Evolutionary conservation across 331 rosid species (phyloP).

Genomic region (Pyrus hybrid): DNA sequence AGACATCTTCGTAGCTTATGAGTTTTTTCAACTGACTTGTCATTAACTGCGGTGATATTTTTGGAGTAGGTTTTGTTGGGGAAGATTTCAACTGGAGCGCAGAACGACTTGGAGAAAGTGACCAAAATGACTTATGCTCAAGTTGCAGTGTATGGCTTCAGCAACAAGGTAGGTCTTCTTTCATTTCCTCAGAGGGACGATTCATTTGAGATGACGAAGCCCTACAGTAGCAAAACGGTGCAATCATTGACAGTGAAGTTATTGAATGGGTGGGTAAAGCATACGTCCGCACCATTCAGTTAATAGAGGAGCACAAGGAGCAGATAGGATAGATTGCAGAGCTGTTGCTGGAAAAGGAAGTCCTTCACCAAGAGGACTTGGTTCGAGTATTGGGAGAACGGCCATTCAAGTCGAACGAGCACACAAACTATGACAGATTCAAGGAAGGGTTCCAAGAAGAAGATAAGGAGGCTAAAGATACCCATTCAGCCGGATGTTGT

Average conservation of each 20-base stretch:
- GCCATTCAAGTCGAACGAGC: constrained; percentile 12
- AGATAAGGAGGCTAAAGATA: constrained; percentile 2
- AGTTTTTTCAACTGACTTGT: background rate
- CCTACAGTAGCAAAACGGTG: constrained; percentile 38
- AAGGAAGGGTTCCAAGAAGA: constrained; percentile 30
- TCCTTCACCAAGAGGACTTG: constrained; percentile 37
- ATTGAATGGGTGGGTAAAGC: constrained; percentile 40
- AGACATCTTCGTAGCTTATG: background rate
- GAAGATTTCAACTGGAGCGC: constrained; percentile 37
- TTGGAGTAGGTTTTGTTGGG: constrained; percentile 28
- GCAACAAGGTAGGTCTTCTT: constrained; percentile 41
- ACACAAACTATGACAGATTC: constrained; percentile 24
- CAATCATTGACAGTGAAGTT: constrained; percentile 36
- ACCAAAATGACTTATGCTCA: constrained; percentile 43
- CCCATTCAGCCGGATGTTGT: constrained; percentile 2
- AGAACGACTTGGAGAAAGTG: constrained; percentile 44
- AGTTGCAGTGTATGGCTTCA: constrained; percentile 40
- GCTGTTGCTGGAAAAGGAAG: constrained; percentile 38
- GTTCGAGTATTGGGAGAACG: constrained; percentile 27
- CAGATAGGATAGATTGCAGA: constrained; percentile 32
- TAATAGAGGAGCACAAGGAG: constrained; percentile 32
- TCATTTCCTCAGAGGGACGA: constrained; percentile 33
- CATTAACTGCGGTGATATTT: background rate
- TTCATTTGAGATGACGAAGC: constrained; percentile 21
- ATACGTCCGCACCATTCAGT: constrained; percentile 16